Conservation (phyloP, 257 asterid species). For the Nicotiana paniculata region DNA sequence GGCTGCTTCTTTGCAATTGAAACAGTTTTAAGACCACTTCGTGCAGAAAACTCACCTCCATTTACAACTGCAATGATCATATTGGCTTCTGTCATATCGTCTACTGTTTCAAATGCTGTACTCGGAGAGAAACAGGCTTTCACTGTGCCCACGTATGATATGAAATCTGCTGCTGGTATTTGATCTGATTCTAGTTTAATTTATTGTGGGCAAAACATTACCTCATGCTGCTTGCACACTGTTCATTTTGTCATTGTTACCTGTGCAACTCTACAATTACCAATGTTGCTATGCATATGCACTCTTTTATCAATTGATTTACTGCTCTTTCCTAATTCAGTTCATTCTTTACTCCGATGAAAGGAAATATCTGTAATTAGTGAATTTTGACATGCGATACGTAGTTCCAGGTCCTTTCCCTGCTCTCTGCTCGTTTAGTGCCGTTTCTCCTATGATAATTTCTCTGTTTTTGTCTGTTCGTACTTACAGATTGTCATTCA, state of each 20-base stretch:
- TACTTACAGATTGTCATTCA: not conserved
- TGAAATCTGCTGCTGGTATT: slow-evolving; percentile 99
- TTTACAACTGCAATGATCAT: slow-evolving; percentile 98
- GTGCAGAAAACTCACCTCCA: slow-evolving; percentile 99
- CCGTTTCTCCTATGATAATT: not conserved
- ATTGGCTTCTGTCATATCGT: slow-evolving; percentile 96
- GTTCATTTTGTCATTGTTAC: not conserved
- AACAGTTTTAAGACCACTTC: slow-evolving; percentile 94
- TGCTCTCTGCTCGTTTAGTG: not conserved
- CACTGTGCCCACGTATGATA: slow-evolving; percentile 98
- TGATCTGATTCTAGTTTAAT: slow-evolving; percentile 52
- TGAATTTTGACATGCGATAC: not conserved
- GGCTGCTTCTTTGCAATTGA: slow-evolving; percentile 99
- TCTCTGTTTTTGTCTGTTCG: not conserved
- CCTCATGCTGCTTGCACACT: not conserved
- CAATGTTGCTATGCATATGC: not conserved
- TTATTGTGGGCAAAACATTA: slow-evolving; percentile 1
- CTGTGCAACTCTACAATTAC: not conserved
- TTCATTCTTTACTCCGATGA: not conserved
- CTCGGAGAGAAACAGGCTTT: slow-evolving; percentile 99
- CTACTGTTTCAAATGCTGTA: slow-evolving; percentile 97
- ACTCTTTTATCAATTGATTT: not conserved
- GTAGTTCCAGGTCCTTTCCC: not conserved
- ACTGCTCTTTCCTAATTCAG: not conserved
- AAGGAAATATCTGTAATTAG: not conserved